Base-by-base conservation (phyloP, 179 eudicot genomes). In the Beta lomatogona region DNA sequence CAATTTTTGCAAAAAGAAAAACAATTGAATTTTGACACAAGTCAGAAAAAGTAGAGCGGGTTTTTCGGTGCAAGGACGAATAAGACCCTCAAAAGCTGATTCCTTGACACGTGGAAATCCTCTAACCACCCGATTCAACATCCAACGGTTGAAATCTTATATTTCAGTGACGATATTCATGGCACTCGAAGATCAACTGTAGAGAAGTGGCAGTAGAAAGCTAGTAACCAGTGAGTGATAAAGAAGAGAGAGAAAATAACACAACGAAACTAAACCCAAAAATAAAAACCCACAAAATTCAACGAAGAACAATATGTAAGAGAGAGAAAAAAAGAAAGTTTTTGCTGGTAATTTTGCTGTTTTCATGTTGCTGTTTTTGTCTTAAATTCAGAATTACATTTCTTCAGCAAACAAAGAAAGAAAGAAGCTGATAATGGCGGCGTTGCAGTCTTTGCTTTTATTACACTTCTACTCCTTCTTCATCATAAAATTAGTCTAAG, bases 11-110 rank as follows among this genome's bases (percentile, higher is more conserved):
- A 36, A 68, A 13, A 1, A 68, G 21, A 19, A 61, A 64, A 79
- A n/a, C 61, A 22, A 15, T 4, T 16, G 50, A 18, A 22, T 12
- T 73, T 64, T 46, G n/a, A 58, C 80, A 80, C 58, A 77, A 41
- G 81, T 84, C 79, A 77, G 78, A 88, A 86, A 89, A 87, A 84
- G 90, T 75, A 85, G 89, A 85, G 95, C 94, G 95, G 87, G 95
- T 89, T 90, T 94, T 85, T 90, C 94, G 98, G 97, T 82, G 86
- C 86, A 89, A 86, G 90, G 92, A 89, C 85, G 90, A 90, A 87
- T 84, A 86, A 85, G 79, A 73, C 67, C 64, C 36, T 36, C 73
- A 86, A 94, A 91, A 89, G 93, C 86, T 89, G 92, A 81, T 52
- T 72, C 25, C 0, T 0, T 15, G 73, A 76, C 94, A 94, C 90